Conservation (phyloP, 495 filamentous ascomycete species). For the Neurospora sp. region DNA sequence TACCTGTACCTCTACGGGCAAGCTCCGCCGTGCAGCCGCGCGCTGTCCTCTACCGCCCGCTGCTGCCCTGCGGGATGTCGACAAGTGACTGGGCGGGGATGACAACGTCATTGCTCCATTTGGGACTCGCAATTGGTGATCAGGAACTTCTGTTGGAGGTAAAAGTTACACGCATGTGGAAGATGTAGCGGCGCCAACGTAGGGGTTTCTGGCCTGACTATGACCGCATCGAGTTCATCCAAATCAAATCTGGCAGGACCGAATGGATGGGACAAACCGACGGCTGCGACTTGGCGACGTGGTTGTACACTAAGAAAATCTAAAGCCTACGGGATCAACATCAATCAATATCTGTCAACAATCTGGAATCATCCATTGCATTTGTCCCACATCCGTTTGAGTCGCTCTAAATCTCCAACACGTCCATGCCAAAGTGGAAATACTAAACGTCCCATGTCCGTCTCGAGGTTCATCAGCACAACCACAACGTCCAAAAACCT, state of each 20-base stretch:
- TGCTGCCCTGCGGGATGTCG: not conserved
- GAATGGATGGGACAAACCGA: not conserved
- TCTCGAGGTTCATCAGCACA: not conserved
- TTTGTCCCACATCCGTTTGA: not conserved
- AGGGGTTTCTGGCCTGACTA: not conserved
- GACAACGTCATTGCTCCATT: slow-evolving; percentile 1
- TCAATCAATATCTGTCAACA: not conserved
- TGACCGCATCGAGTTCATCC: not conserved
- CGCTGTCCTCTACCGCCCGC: not conserved
- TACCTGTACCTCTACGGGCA: not conserved
- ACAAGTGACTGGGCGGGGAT: not conserved
- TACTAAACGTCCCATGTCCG: not conserved
- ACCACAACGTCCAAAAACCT: not conserved
- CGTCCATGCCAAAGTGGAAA: not conserved
- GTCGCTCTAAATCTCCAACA: not conserved
- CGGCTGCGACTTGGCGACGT: not conserved
- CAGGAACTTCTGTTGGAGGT: not conserved
- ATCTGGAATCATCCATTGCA: not conserved
- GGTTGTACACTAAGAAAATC: not conserved
- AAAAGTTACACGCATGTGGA: not conserved
- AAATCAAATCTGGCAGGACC: not conserved
- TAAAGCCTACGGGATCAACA: not conserved
- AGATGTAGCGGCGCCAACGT: not conserved
- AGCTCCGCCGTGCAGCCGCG: not conserved
- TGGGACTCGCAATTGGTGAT: not conserved